Base-by-base conservation (phyloP, 768 basidiomycete species). In the Mycena albidolilacea region DNA sequence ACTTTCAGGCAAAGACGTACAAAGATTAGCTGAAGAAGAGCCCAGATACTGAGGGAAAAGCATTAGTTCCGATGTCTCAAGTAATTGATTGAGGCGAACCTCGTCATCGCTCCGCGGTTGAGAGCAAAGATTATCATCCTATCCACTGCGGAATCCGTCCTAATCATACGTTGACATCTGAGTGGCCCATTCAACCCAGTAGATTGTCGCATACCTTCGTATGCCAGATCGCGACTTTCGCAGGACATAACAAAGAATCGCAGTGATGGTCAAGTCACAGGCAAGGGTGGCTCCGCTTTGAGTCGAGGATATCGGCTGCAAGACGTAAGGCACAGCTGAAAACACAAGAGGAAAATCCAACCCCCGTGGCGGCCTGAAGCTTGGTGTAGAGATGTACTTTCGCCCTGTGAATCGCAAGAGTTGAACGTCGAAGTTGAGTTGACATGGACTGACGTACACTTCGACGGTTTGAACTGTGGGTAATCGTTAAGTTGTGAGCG, bases 41-140 rank as follows among this genome's bases (percentile, higher is more conserved):
- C 67, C 44, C 44, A 69, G 41, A 66, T 52, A 57, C 65, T 66
- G 12, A 10, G 14, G 15, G 15, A 30, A 30, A 12, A 6, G 14
- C 19, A 15, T 48, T 14, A 64, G 19, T 9, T 17, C 10, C 17
- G n/a, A 30, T 38, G 15, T 7, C 37, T 44, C 0, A 4, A 15
- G 0, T 14, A 41, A 19, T 9, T 11, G 38, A 43, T 41, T 5
- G 30, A 17, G 38, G 15, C n/a, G 52, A 7, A 67, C 66, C 68
- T 69, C 10, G 68, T 69, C 61, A 63, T 55, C 3, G 61, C 61
- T 2, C 68, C 68, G 6, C 52, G 60, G 43, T 69, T 69, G 3
- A 69, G 30, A 17, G 66, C 66, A 39, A 59, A 67, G 12, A 69
- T 69, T 3, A 57, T 55, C 68, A 69, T 69, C n/a, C 55, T 69